Conservation (phyloP, 2,329 filamentous ascomycete genomes). For the Fusarium algeriense region DNA sequence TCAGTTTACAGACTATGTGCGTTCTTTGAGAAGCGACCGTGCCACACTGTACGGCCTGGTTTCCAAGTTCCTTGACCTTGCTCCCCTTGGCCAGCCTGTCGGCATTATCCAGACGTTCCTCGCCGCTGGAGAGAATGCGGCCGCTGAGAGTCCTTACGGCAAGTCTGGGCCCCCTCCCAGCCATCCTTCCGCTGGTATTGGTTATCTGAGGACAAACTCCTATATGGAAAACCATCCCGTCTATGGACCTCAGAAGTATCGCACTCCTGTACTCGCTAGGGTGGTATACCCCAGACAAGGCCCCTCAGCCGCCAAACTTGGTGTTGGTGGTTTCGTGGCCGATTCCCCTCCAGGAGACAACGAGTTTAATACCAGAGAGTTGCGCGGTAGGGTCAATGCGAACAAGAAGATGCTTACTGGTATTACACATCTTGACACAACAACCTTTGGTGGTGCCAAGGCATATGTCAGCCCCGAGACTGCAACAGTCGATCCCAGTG, state of each 20-base stretch:
- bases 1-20: conserved; percentile 65
- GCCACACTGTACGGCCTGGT: conserved; percentile 65
- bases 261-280: conserved; percentile 63
- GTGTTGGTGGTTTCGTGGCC: conserved; percentile 67
- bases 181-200: conserved; percentile 72
- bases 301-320: conserved; percentile 57
- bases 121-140: conserved; percentile 42
- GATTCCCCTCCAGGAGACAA: conserved; percentile 58
- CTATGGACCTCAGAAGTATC: conserved; percentile 68
- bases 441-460: conserved; percentile 66
- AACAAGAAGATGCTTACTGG: conserved; percentile 49
- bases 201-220: conserved; percentile 68
- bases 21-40: conserved; percentile 64
- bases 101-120: conserved; percentile 47
- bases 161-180: conserved; percentile 68
- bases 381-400: conserved; percentile 25
- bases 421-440: conserved; percentile 60
- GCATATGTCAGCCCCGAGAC: conserved; percentile 61
- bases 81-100: conserved; percentile 59
- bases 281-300: conserved; percentile 61
- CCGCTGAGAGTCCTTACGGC: conserved; percentile 60
- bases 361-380: conserved; percentile 54
- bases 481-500: conserved; percentile 63
- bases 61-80: conserved; percentile 72
- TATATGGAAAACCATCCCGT: conserved; percentile 71